These are phyloP conservation scores for Saccharomycopsis vini DNA, from an alignment of 805 yeast species.

Conservation along the genomic window DNA sequence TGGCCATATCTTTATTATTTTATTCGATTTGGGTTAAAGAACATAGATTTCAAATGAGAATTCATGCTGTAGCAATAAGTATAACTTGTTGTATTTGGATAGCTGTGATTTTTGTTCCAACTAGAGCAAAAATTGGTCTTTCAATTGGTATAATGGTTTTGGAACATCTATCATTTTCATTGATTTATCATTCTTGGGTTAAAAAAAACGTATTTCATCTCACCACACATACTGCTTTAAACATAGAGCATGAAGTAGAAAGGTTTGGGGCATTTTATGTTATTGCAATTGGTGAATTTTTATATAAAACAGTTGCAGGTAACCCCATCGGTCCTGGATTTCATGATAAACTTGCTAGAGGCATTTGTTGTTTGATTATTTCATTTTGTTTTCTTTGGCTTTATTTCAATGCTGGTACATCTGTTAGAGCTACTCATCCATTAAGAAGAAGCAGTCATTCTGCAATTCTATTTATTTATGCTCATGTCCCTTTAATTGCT, in stretches of 20 bases:
- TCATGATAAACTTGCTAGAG: constrained; percentile 36
- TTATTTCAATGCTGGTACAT: constrained; percentile 47
- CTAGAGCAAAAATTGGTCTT: constrained; percentile 39
- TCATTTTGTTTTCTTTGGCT: constrained; percentile 44
- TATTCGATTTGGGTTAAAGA: constrained; percentile 39
- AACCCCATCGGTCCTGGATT: constrained; percentile 42
- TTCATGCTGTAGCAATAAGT: constrained; percentile 28
- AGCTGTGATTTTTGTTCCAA: constrained; percentile 39
- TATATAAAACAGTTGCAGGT: constrained; percentile 42
- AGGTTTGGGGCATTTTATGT: constrained; percentile 48
- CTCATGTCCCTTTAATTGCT: constrained; percentile 45
- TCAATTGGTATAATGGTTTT: constrained; percentile 32
- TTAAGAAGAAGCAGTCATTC: constrained; percentile 38
- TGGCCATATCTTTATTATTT: constrained; percentile 25
- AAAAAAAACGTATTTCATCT: constrained; percentile 33
- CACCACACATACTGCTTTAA: constrained; percentile 48
- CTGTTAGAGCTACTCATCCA: constrained; percentile 42
- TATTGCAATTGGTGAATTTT: constrained; percentile 58
- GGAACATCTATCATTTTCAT: constrained; percentile 33
- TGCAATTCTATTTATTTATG: constrained; percentile 38
- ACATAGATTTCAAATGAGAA: constrained; percentile 41
- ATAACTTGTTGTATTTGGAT: constrained; percentile 39
- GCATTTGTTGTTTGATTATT: constrained; percentile 36
- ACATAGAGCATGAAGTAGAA: constrained; percentile 61
- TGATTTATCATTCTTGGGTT: constrained; percentile 39